phyloP scores from a whole-genome alignment of 2,329 filamentous ascomycete genomes.

The Zasmidium angulare region DNA sequence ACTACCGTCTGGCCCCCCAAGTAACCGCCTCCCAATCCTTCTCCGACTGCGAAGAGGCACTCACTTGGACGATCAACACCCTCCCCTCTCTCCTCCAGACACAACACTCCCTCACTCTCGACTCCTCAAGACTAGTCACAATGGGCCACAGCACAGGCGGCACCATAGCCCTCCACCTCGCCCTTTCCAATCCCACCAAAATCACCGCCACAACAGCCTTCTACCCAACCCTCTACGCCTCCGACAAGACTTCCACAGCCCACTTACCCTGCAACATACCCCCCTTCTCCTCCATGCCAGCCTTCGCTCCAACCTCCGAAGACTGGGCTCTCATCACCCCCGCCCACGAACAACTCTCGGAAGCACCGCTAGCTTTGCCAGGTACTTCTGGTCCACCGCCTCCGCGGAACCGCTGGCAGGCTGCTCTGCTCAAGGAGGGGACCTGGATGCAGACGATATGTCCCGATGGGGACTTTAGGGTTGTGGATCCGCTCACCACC shows the following conservation, averaged over 20 bases:
- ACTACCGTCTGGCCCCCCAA: conserved; percentile 36
- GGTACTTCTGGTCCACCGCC: conserved; percentile 15
- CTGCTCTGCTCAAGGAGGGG: conserved; percentile 20
- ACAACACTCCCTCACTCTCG: conserved; percentile 43
- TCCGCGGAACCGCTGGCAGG: conserved; percentile 22
- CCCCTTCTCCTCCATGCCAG: conserved; percentile 20
- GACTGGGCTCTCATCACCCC: conserved; percentile 21
- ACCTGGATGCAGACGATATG: conserved; percentile 18
- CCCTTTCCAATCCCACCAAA: conserved; percentile 1
- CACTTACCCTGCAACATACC: conserved; percentile 18
- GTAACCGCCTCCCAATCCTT: conserved; percentile 36
- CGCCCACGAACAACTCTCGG: conserved; percentile 14
- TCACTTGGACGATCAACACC: conserved; percentile 38
- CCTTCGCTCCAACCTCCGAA: conserved; percentile 15
- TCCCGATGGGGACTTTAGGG: conserved; percentile 17
- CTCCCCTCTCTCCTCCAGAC: conserved; percentile 21
- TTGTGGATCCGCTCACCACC: conserved; percentile 19
- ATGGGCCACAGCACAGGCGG: conserved; percentile 43
- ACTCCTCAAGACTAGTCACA: conserved; percentile 30
- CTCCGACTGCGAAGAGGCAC: conserved; percentile 37
- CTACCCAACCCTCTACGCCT: conserved; percentile 19
- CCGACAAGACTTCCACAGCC: conserved; percentile 9
- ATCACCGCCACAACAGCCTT: conserved; percentile 22
- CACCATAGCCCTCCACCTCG: too few species aligned
- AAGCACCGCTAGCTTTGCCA: conserved; percentile 10